Evolutionary conservation across 73 alveolate species (phyloP).

Genomic region (Paramecium tetraurelia): DNA sequence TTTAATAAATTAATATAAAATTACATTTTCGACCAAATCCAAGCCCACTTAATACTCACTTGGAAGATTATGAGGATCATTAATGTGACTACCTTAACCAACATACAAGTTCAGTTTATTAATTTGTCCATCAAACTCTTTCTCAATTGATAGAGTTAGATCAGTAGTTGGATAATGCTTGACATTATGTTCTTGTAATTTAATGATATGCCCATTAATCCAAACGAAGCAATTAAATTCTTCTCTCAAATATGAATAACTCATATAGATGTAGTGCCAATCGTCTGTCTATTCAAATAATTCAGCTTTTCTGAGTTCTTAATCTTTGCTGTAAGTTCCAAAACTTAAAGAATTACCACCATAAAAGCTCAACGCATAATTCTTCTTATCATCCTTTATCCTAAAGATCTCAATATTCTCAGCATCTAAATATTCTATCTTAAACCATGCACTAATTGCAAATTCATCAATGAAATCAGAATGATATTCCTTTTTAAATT

Average conservation of each 20-base stretch:
- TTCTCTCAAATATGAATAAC: neutral
- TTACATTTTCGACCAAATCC: neutral
- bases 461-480: neutral
- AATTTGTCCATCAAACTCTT: neutral
- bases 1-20: neutral
- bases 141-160: neutral
- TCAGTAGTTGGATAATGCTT: neutral
- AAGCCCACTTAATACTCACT: neutral
- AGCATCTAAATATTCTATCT: neutral
- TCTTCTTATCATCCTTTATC: neutral
- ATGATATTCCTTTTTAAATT: neutral
- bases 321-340: neutral
- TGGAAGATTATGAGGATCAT: neutral
- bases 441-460: conserved; percentile 11
- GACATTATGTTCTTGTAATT: neutral
- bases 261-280: conserved; percentile 13
- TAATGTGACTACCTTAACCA: conserved; percentile 5
- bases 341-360: conserved; percentile 41
- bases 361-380: neutral
- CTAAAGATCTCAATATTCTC: neutral
- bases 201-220: neutral
- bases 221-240: neutral
- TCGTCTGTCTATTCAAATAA: neutral
- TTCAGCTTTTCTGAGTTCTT: neutral
- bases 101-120: neutral